A percentile compares a stretch with the other conserved stretches of the same genome.
These are phyloP conservation scores for Naganishia sp. DNA, from an alignment of 1,284 basidiomycete genomes.

Conservation along the genomic window DNA sequence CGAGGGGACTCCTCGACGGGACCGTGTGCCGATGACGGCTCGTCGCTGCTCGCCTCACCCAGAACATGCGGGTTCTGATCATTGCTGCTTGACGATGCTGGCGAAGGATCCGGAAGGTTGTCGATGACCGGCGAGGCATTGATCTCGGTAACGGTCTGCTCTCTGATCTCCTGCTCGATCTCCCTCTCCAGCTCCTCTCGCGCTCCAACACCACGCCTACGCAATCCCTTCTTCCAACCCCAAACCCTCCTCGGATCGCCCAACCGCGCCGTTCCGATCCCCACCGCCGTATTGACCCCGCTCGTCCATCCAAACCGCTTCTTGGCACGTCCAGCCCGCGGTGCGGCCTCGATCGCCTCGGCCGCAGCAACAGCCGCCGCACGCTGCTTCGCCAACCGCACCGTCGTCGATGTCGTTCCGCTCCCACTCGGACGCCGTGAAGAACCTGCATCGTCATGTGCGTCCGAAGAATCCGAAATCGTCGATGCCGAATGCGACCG, in stretches of 20 bases:
- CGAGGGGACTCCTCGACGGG: not conserved
- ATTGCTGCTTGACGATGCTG: not conserved
- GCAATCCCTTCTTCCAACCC: slow-evolving; percentile 25
- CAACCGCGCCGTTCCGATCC: slow-evolving; percentile 7
- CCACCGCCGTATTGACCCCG: slow-evolving; percentile 4
- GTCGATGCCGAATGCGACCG: slow-evolving; percentile 11
- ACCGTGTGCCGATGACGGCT: not conserved
- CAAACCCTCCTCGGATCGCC: slow-evolving; percentile 26
- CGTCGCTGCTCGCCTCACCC: not conserved
- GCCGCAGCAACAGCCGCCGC: slow-evolving; percentile 3
- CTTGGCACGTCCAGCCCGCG: slow-evolving; percentile 18
- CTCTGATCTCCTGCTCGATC: not conserved
- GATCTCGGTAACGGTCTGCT: not conserved
- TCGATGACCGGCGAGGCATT: not conserved
- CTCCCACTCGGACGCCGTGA: slow-evolving; percentile 7
- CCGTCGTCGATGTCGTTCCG: slow-evolving; percentile 13
- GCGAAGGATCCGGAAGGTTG: no score
- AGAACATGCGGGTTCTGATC: no score
- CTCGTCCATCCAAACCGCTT: slow-evolving; percentile 28
- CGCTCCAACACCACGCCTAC: slow-evolving; percentile 1
- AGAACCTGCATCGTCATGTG: slow-evolving; percentile 2
- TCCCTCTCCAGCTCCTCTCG: not conserved
- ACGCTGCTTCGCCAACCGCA: slow-evolving; percentile 12
- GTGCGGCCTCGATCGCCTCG: not conserved
- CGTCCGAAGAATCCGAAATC: slow-evolving; percentile 18